A percentile compares a stretch with the other conserved stretches of the same genome.
Evolutionary conservation across 441 rosid genomes (phyloP).

Genomic region (Populus hybrid): DNA sequence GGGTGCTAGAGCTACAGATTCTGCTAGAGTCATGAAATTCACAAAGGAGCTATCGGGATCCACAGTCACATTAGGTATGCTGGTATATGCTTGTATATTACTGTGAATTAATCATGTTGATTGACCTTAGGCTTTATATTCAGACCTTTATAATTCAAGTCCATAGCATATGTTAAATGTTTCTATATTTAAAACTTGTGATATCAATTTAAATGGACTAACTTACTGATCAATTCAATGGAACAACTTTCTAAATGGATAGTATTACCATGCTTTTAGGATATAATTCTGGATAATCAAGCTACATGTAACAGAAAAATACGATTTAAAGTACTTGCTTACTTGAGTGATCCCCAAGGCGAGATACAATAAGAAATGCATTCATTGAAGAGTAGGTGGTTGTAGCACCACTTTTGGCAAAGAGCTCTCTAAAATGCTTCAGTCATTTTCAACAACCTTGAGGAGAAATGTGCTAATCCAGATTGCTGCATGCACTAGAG

Average conservation of each 20-base stretch:
- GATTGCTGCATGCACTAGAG: background rate
- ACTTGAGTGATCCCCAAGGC: background rate
- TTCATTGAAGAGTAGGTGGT: background rate
- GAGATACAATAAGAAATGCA: background rate
- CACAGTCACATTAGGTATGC: conserved; percentile 72
- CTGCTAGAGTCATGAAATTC: conserved; percentile 84
- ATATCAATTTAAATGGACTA: background rate
- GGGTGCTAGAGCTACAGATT: conserved; percentile 85
- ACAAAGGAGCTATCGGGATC: conserved; percentile 72
- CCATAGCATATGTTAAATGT: background rate
- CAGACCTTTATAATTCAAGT: background rate
- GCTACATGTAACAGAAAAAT: background rate
- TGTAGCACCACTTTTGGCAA: background rate
- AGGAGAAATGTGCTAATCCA: background rate
- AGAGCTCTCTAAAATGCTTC: background rate
- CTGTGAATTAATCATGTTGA: background rate
- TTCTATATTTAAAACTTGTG: background rate
- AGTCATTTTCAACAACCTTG: conserved; percentile 1
- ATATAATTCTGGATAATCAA: background rate
- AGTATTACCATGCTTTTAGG: background rate
- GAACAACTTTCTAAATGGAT: background rate
- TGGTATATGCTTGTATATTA: conserved; percentile 7
- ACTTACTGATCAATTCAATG: background rate
- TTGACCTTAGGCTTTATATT: background rate
- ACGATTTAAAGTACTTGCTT: background rate